These are phyloP conservation scores for Pestalotiopsis sp. DNA, from an alignment of 2,329 filamentous ascomycete genomes.

Conservation along the genomic window DNA sequence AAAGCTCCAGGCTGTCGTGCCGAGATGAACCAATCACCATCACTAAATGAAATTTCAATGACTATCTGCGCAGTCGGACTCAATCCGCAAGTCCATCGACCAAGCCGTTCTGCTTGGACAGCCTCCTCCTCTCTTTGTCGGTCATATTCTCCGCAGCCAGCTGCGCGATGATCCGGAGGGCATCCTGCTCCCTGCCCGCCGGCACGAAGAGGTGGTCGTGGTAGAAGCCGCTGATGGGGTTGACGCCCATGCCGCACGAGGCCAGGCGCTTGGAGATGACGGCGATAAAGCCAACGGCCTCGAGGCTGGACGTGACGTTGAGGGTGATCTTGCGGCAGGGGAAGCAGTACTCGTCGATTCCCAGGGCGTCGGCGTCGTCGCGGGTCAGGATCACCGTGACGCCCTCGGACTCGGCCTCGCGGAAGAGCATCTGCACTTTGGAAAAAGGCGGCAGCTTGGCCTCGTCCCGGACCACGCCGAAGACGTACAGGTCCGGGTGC, in stretches of 20 bases:
- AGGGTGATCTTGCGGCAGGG: conserved; percentile 1
- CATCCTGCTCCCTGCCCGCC: background rate
- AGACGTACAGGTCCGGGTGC: background rate
- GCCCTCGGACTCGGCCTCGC: background rate
- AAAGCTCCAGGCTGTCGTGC: too few relatives aligned
- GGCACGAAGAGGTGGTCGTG: conserved; percentile 2
- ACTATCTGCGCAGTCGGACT: too few relatives aligned
- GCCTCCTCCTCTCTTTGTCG: too few relatives aligned
- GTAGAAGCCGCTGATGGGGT: background rate
- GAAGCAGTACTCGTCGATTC: background rate
- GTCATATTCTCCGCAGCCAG: background rate
- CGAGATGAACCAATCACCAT: too few relatives aligned
- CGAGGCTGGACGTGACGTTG: background rate
- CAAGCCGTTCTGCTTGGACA: too few relatives aligned
- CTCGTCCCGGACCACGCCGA: background rate
- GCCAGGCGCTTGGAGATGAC: background rate
- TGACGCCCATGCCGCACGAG: background rate
- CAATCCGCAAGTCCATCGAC: too few relatives aligned
- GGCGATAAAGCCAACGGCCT: background rate
- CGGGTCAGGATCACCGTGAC: conserved; percentile 1
- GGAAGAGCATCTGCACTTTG: background rate
- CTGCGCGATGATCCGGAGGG: background rate
- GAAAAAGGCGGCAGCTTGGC: background rate
- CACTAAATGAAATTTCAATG: too few relatives aligned
- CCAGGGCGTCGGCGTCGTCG: background rate